phyloP scores from a whole-genome alignment of 2,329 filamentous ascomycete species.

The Ceratocystis cubensis region DNA sequence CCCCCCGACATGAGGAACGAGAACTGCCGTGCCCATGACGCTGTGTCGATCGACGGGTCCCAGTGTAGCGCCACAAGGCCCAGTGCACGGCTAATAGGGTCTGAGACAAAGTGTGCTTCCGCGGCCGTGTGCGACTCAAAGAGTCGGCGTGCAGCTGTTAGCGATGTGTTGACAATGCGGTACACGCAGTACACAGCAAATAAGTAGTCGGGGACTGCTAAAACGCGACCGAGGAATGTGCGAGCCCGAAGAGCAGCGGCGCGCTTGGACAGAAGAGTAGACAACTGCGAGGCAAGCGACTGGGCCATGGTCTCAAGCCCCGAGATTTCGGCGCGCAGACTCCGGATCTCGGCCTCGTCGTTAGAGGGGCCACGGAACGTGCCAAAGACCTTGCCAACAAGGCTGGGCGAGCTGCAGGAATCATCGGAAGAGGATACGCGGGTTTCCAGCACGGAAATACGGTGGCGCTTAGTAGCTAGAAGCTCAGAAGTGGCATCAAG shows the following conservation, averaged over 20 bases:
- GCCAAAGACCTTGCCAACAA: slow-evolving; percentile 63
- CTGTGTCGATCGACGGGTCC: slow-evolving; percentile 69
- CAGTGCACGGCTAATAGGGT: slow-evolving; percentile 74
- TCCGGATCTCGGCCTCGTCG: slow-evolving; percentile 46
- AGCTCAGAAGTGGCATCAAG: slow-evolving; percentile 69
- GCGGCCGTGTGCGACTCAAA: slow-evolving; percentile 31
- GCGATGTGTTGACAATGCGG: slow-evolving; percentile 58
- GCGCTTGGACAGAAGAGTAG: slow-evolving; percentile 47
- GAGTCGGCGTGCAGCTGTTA: slow-evolving; percentile 53
- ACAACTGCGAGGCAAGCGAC: slow-evolving; percentile 53
- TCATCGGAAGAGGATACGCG: slow-evolving; percentile 30
- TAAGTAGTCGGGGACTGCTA: slow-evolving; percentile 49
- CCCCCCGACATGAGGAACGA: slow-evolving; percentile 72
- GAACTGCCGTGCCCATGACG: slow-evolving; percentile 78
- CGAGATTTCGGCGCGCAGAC: slow-evolving; percentile 60
- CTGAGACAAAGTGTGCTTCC: slow-evolving; percentile 29
- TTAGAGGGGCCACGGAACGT: slow-evolving; percentile 53
- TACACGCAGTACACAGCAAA: slow-evolving; percentile 80
- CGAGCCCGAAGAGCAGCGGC: slow-evolving; percentile 53
- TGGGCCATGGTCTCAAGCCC: slow-evolving; percentile 71
- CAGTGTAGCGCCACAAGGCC: slow-evolving; percentile 71
- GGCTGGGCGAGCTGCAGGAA: slow-evolving; percentile 31
- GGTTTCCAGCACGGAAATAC: slow-evolving; percentile 56
- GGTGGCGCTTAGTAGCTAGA: slow-evolving; percentile 60
- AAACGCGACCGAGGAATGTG: slow-evolving; percentile 52